Conservation (phyloP, 345 rosid species). For the Syzygium jambos region DNA sequence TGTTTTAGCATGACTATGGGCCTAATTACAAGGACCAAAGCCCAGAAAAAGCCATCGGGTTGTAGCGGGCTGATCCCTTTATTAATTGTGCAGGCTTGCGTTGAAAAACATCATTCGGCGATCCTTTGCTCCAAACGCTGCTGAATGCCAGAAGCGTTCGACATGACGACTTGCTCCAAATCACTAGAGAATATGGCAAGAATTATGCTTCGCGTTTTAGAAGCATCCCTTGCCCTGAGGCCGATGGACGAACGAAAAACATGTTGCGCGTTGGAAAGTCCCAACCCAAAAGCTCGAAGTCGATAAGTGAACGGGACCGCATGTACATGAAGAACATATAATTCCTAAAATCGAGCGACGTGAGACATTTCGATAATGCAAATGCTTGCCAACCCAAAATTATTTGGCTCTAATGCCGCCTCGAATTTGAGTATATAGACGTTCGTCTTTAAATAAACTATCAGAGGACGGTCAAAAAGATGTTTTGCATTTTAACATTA, state of each 20-base stretch:
- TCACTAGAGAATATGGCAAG: background rate
- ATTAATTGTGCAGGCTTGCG: background rate
- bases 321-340: background rate
- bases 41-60: background rate
- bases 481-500: background rate
- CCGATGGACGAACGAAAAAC: background rate
- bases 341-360: background rate
- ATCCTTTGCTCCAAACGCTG: background rate
- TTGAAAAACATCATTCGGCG: background rate
- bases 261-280: background rate
- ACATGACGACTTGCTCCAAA: background rate
- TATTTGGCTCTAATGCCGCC: background rate
- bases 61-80: background rate
- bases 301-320: accelerated
- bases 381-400: background rate
- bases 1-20: background rate
- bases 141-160: background rate
- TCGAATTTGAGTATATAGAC: background rate
- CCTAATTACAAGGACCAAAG: background rate
- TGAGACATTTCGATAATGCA: background rate
- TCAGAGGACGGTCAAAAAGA: background rate
- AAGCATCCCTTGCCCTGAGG: background rate
- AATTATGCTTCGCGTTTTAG: background rate
- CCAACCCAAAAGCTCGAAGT: background rate
- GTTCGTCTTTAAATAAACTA: background rate